These are phyloP conservation scores for Pleurotus salmoneostramineus DNA, from an alignment of 768 basidiomycete genomes.

Conservation along the genomic window DNA sequence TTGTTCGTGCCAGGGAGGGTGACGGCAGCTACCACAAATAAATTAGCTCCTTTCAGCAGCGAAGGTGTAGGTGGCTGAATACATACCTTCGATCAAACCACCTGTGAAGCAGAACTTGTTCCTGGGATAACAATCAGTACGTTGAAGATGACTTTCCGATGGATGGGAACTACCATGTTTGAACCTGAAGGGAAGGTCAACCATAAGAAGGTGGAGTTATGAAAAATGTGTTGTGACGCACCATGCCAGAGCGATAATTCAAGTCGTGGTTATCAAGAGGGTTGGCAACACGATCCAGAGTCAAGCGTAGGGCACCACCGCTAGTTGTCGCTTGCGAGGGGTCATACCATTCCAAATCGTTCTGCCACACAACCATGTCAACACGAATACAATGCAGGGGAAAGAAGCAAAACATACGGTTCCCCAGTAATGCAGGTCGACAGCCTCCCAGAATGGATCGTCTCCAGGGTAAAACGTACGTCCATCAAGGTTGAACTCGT, in stretches of 20 bases:
- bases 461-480: constrained; percentile 68
- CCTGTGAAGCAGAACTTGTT: constrained; percentile 78
- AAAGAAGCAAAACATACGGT: constrained; percentile 40
- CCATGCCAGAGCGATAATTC: constrained; percentile 54
- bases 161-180: constrained; percentile 23
- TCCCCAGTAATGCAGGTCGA: constrained; percentile 68
- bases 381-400: too few species aligned
- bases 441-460: constrained; percentile 61
- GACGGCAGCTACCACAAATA: constrained; percentile 24
- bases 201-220: too few species aligned
- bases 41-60: neutral
- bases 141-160: neutral
- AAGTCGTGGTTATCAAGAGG: constrained; percentile 56
- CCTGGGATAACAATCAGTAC: constrained; percentile 18
- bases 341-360: constrained; percentile 79
- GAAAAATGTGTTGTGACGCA: too few species aligned
- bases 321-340: constrained; percentile 63
- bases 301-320: constrained; percentile 69
- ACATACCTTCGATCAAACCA: constrained; percentile 54
- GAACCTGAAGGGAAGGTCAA: constrained; percentile 24
- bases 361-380: too few species aligned
- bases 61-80: neutral
- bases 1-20: constrained; percentile 37
- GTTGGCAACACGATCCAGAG: constrained; percentile 48
- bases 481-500: constrained; percentile 78